Percentiles rank a stretch among this genome's conserved stretches.
These are phyloP conservation scores for Penicillium lividum DNA, from an alignment of 495 filamentous ascomycete species.

Conservation along the genomic window DNA sequence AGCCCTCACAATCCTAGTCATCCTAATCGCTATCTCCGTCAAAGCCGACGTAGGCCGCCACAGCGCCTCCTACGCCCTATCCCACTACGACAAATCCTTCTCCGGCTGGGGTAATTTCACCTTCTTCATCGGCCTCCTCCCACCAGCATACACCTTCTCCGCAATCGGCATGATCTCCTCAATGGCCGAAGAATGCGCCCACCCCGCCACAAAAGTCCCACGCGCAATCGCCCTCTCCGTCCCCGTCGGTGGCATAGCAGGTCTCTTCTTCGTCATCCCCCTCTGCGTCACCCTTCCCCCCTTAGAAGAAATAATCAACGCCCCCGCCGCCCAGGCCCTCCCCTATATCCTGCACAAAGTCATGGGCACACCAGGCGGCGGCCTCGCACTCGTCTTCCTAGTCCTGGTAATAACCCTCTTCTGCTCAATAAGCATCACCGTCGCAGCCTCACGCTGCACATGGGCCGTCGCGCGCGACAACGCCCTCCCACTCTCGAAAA, in stretches of 20 bases:
- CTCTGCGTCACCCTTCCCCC: slow-evolving; percentile 50
- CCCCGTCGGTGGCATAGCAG: slow-evolving; percentile 43
- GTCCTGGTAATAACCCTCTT: slow-evolving; percentile 65
- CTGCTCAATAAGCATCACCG: slow-evolving; percentile 62
- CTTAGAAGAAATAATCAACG: slow-evolving; percentile 40
- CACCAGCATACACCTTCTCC: slow-evolving; percentile 53
- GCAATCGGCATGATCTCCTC: slow-evolving; percentile 54
- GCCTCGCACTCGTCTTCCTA: slow-evolving; percentile 45
- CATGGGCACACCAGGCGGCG: slow-evolving; percentile 50
- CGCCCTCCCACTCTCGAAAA: slow-evolving; percentile 35
- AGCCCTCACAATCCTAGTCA: slow-evolving; percentile 38
- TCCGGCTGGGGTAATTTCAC: slow-evolving; percentile 49
- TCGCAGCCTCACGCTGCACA: slow-evolving; percentile 58
- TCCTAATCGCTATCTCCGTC: slow-evolving; percentile 42
- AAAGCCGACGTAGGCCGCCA: slow-evolving; percentile 47
- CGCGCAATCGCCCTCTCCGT: slow-evolving; percentile 45
- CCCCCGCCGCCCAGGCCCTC: slow-evolving; percentile 44
- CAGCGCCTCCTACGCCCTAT: slow-evolving; percentile 42
- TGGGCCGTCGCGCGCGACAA: slow-evolving; percentile 64
- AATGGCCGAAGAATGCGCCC: slow-evolving; percentile 52
- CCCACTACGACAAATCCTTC: slow-evolving; percentile 50
- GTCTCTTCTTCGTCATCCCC: slow-evolving; percentile 50
- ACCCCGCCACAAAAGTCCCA: slow-evolving; percentile 48
- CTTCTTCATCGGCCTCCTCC: slow-evolving; percentile 55
- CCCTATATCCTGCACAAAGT: slow-evolving; percentile 51